These are phyloP conservation scores for Leccinum subgranulosum DNA, from an alignment of 768 basidiomycete species.

Conservation along the genomic window DNA sequence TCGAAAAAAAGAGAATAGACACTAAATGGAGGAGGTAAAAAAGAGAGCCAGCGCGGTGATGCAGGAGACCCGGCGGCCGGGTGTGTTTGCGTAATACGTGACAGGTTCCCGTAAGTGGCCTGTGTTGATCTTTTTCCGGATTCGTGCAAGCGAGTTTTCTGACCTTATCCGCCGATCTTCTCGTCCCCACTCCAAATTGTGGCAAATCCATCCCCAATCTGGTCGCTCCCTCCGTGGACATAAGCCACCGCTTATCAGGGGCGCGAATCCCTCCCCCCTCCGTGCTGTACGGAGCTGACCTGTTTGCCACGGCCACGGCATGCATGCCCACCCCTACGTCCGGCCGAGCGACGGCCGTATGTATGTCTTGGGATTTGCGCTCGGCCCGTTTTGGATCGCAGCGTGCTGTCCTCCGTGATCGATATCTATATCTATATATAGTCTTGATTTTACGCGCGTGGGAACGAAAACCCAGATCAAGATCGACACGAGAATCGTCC, in stretches of 20 bases:
- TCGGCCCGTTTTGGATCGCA: slow-evolving; percentile 24
- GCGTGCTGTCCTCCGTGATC: slow-evolving; percentile 1
- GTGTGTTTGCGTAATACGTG: neutral
- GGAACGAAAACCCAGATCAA: slow-evolving; percentile 48
- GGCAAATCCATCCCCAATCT: slow-evolving; percentile 25
- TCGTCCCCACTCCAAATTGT: slow-evolving; percentile 24
- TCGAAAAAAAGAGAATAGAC: neutral
- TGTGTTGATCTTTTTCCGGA: slow-evolving; percentile 33
- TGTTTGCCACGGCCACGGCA: neutral
- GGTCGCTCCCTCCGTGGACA: slow-evolving; percentile 27
- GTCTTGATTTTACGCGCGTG: slow-evolving; percentile 40
- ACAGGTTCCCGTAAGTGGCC: slow-evolving; percentile 15
- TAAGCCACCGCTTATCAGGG: slow-evolving; percentile 16
- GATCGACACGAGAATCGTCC: slow-evolving; percentile 46
- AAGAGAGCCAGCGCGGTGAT: neutral
- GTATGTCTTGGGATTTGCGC: slow-evolving; percentile 19
- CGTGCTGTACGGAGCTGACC: slow-evolving; percentile 19
- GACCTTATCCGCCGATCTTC: slow-evolving; percentile 37
- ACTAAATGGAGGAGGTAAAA: too few relatives aligned
- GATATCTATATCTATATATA: slow-evolving; percentile 2
- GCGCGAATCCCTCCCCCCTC: slow-evolving; percentile 17
- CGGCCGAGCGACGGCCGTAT: neutral
- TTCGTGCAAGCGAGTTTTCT: slow-evolving; percentile 15
- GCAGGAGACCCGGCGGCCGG: slow-evolving; percentile 2
- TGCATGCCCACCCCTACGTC: too few relatives aligned